Evolutionary conservation across 441 rosid species (phyloP).

Genomic region (Erysimum cheiri): DNA sequence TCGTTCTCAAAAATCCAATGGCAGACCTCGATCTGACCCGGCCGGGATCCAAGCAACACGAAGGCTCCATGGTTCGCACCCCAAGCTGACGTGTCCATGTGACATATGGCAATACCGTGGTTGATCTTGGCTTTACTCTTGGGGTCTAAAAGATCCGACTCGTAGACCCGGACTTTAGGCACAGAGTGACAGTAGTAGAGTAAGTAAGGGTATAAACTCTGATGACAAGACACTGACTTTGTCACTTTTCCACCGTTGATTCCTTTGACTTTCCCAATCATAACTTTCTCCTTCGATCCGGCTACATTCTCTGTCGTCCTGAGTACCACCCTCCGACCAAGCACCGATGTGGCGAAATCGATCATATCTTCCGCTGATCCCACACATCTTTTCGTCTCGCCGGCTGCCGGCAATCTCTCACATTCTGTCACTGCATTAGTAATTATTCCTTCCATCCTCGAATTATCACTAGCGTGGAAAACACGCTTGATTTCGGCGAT

Average conservation of each 20-base stretch:
- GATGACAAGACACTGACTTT: conserved; percentile 92
- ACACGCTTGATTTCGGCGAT: conserved; percentile 54
- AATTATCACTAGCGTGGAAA: conserved; percentile 77
- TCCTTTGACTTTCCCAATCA: conserved; percentile 72
- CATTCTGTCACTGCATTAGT: conserved; percentile 74
- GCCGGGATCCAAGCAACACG: conserved; percentile 59
- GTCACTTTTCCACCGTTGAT: conserved; percentile 83
- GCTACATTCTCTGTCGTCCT: conserved; percentile 69
- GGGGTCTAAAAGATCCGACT: conserved; percentile 76
- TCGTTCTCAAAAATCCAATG: conserved; percentile 98
- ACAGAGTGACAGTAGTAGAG: conserved; percentile 97
- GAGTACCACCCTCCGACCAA: conserved; percentile 71
- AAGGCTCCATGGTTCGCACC: conserved; percentile 90
- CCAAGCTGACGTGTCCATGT: conserved; percentile 90
- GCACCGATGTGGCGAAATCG: conserved; percentile 77
- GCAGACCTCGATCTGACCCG: conserved; percentile 88
- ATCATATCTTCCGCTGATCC: conserved; percentile 90
- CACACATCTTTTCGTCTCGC: conserved; percentile 94
- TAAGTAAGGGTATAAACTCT: conserved; percentile 85
- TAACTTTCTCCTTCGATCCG: conserved; percentile 65
- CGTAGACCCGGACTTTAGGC: conserved; percentile 87
- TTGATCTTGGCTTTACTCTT: conserved; percentile 64
- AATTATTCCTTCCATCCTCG: conserved; percentile 70
- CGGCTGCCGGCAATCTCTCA: conserved; percentile 73
- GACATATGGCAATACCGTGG: conserved; percentile 92